Percentiles rank a stretch among this genome's conserved stretches.
phyloP scores from a whole-genome alignment of 306 rosid species.

The Prunus persica region DNA sequence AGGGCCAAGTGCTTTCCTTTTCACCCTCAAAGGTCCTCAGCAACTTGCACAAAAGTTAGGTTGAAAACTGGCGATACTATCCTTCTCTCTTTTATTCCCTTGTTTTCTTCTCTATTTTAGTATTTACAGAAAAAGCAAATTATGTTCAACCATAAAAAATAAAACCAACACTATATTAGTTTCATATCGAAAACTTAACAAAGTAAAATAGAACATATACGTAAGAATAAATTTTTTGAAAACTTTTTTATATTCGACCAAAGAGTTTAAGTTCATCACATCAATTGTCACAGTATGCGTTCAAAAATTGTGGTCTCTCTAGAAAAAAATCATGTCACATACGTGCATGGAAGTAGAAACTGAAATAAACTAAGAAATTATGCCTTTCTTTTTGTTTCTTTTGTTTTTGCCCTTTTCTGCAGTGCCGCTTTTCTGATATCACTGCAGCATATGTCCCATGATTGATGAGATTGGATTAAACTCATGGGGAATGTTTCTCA shows the following conservation, averaged over 20 bases:
- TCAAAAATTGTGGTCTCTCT: background rate
- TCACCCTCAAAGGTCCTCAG: constrained; percentile 22
- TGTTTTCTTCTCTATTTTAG: background rate
- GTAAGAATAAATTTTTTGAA: background rate
- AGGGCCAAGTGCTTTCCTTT: constrained; percentile 29
- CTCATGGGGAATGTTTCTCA: background rate
- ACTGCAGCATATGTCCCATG: no score
- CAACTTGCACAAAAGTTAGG: constrained; percentile 29
- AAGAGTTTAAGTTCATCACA: background rate
- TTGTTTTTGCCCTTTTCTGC: no score
- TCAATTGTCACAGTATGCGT: background rate
- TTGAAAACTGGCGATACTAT: background rate
- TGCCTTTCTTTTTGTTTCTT: no score
- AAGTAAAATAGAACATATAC: no score
- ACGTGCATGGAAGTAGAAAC: no score
- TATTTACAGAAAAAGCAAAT: background rate
- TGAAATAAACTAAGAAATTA: no score
- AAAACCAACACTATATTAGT: background rate
- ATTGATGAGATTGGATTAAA: no score
- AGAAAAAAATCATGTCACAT: background rate
- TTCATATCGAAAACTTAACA: no score
- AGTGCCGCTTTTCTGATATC: no score
- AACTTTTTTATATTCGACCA: background rate
- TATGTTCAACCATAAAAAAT: background rate
- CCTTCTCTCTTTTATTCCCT: background rate